Evolutionary conservation across 257 asterid species (phyloP).

Genomic region (Orobanche coerulescens): DNA sequence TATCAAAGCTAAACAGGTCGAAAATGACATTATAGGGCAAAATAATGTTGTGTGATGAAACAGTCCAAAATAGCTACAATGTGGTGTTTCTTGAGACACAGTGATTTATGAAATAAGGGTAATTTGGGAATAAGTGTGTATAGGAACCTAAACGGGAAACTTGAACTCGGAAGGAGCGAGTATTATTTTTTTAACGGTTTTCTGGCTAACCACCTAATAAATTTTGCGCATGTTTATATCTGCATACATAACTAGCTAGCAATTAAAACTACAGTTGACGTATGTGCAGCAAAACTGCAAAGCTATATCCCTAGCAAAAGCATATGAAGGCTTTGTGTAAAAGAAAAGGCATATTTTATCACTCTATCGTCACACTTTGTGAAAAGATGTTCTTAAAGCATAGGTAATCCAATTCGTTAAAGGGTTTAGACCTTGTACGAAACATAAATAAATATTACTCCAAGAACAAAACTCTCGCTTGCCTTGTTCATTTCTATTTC

Average conservation of each 20-base stretch:
- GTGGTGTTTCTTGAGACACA: no score
- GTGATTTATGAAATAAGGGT: no score
- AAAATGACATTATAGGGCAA: no score
- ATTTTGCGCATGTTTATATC: not conserved
- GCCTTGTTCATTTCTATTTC: no score
- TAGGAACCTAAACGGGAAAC: no score
- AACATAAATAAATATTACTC: conserved; percentile 7
- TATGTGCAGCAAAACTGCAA: not conserved
- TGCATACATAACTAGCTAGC: not conserved
- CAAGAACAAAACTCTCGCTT: conserved; percentile 23
- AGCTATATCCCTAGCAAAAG: not conserved
- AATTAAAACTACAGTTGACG: not conserved
- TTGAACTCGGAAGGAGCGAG: no score
- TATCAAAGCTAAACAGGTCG: no score
- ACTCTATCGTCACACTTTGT: not conserved
- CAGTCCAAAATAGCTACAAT: no score
- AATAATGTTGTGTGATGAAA: no score
- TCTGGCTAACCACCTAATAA: not conserved
- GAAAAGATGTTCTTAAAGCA: conserved; percentile 20
- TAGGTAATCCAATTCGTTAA: conserved; percentile 18
- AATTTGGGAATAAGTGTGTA: no score
- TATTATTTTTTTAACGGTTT: no score
- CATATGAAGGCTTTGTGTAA: conserved; percentile 16
- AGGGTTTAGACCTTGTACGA: conserved; percentile 31
- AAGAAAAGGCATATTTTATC: conserved; percentile 7